Percentiles rank a stretch among this genome's conserved stretches.
phyloP scores from a whole-genome alignment of 2,329 filamentous ascomycete genomes.

The Talaromyces atroroseus region DNA sequence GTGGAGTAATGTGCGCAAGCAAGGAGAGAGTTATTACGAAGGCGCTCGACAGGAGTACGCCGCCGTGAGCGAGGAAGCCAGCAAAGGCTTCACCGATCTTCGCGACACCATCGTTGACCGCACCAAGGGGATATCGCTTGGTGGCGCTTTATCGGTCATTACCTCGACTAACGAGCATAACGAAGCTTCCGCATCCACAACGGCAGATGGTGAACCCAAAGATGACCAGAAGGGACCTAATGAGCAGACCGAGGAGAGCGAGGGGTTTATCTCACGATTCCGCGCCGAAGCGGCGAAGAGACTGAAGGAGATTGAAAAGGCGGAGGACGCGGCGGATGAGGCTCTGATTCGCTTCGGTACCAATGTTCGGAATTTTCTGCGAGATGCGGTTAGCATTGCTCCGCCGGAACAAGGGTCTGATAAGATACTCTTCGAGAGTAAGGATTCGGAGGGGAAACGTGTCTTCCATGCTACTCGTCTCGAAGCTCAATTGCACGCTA shows the following conservation, averaged over 20 bases:
- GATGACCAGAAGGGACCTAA: conserved; percentile 18
- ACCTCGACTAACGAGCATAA: conserved; percentile 22
- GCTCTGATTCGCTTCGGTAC: conserved; percentile 85
- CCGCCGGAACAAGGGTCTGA: conserved; percentile 56
- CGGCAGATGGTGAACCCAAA: conserved; percentile 19
- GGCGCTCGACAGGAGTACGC: conserved; percentile 76
- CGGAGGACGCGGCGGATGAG: conserved; percentile 94
- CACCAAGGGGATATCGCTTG: conserved; percentile 68
- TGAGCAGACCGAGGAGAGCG: conserved; percentile 31
- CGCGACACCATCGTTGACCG: conserved; percentile 63
- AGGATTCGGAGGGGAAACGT: conserved; percentile 79
- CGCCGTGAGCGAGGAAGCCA: conserved; percentile 72
- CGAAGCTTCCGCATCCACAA: conserved; percentile 26
- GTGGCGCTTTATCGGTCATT: conserved; percentile 26
- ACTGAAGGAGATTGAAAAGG: conserved; percentile 80
- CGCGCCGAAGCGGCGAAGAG: conserved; percentile 72
- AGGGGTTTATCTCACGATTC: conserved; percentile 69
- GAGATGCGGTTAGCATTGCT: conserved; percentile 83
- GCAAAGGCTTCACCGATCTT: conserved; percentile 70
- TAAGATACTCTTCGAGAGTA: conserved; percentile 83
- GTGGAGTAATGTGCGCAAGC: conserved; percentile 86
- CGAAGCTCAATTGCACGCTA: conserved; percentile 91
- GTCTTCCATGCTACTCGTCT: conserved; percentile 93
- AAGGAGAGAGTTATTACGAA: conserved; percentile 85
- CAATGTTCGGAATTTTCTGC: conserved; percentile 82